These are phyloP conservation scores for Ganoderma resinaceum DNA, from an alignment of 1,284 basidiomycete species.

Conservation along the genomic window DNA sequence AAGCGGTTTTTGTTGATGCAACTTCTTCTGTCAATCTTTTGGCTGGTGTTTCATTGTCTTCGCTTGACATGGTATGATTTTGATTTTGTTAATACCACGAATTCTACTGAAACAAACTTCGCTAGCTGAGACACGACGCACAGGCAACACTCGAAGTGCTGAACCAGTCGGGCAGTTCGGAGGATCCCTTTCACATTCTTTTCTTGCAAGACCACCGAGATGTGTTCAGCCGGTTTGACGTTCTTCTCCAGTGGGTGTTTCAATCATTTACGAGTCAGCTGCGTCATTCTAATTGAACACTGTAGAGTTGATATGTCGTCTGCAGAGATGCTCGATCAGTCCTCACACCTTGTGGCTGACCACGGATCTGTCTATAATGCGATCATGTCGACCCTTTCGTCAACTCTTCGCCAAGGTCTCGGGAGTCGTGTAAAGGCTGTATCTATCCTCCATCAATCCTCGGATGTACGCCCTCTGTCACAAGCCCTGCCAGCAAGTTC, in stretches of 20 bases:
- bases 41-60: conserved; percentile 75
- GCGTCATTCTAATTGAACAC: conserved; percentile 4
- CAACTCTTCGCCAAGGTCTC: conserved; percentile 70
- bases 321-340: conserved; percentile 53
- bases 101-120: conserved; percentile 28
- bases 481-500: conserved; percentile 58
- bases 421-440: conserved; percentile 71
- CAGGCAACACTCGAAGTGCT: conserved; percentile 71
- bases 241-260: conserved; percentile 59
- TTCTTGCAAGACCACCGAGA: conserved; percentile 78
- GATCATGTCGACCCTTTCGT: conserved; percentile 60
- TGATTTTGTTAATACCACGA: neutral
- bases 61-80: conserved; percentile 66
- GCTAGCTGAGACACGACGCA: conserved; percentile 81
- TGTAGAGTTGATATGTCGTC: conserved; percentile 68
- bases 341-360: conserved; percentile 60
- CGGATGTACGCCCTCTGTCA: conserved; percentile 53
- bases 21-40: conserved; percentile 84
- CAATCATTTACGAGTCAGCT: neutral
- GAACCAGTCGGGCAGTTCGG: conserved; percentile 51
- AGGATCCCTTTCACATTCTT: conserved; percentile 76
- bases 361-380: conserved; percentile 65
- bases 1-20: conserved; percentile 81
- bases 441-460: conserved; percentile 61
- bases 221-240: conserved; percentile 68